Conservation (phyloP, 768 basidiomycete species). For the Coprinopsis strossmayeri region DNA sequence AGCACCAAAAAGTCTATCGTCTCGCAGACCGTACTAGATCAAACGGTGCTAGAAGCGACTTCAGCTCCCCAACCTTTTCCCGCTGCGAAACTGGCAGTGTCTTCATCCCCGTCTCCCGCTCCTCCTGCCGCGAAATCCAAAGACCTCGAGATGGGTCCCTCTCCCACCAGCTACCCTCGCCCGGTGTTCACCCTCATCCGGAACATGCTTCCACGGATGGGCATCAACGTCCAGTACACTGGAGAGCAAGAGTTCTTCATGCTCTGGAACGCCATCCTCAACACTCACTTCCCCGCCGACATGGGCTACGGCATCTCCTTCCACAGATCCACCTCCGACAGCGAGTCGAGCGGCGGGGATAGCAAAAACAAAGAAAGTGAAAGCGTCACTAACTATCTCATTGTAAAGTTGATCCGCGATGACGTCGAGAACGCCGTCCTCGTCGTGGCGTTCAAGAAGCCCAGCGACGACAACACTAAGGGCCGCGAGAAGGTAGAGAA, state of each 20-base stretch:
- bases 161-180: not conserved
- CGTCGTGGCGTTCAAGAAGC: not conserved
- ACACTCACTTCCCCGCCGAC: not conserved
- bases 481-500: not conserved
- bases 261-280: constrained; percentile 1
- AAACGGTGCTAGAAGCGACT: too few species aligned
- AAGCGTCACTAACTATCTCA: not conserved
- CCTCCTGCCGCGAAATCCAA: too few species aligned
- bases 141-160: too few species aligned
- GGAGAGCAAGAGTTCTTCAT: not conserved
- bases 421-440: not conserved
- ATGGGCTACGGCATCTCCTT: not conserved
- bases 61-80: too few species aligned
- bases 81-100: too few species aligned
- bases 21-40: too few species aligned
- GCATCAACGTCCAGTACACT: not conserved
- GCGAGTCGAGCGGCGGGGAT: too few species aligned
- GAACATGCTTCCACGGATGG: not conserved
- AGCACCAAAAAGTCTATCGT: too few species aligned
- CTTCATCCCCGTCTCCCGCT: too few species aligned
- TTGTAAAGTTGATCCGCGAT: not conserved
- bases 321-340: not conserved
- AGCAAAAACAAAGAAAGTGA: not conserved
- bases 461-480: not conserved
- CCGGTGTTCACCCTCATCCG: not conserved